A percentile compares a stretch with the other conserved stretches of the same genome.
These are phyloP conservation scores for Coelastrella sp. DNA, from an alignment of 139 green algal genomes.

Conservation along the genomic window DNA sequence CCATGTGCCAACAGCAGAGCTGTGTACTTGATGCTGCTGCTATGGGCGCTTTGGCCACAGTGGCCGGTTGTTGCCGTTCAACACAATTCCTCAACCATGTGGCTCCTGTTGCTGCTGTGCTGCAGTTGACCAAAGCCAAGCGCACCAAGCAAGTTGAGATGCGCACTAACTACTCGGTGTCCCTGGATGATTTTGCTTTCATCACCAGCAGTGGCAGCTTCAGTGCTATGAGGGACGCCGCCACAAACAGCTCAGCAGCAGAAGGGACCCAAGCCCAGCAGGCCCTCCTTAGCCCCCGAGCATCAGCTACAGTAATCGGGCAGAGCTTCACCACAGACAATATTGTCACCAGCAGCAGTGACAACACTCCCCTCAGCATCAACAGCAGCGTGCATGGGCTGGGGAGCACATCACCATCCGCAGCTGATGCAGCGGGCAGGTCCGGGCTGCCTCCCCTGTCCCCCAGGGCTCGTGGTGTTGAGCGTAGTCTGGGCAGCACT, in stretches of 20 bases:
- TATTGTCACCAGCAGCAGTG: neutral
- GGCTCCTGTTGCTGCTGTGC: neutral
- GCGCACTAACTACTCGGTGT: slow-evolving; percentile 22
- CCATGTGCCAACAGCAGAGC: too few species aligned
- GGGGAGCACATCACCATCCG: neutral
- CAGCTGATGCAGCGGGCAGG: neutral
- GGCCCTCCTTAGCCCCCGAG: slow-evolving; percentile 15
- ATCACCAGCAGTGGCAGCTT: slow-evolving; percentile 29
- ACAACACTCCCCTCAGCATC: neutral
- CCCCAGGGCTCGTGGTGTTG: neutral
- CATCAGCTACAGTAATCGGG: neutral
- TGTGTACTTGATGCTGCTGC: neutral
- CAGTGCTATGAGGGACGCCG: neutral
- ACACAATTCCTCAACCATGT: neutral
- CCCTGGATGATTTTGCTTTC: slow-evolving; percentile 39
- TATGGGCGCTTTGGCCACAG: neutral
- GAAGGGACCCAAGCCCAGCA: neutral
- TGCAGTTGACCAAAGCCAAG: slow-evolving; percentile 8
- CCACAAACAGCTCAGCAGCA: neutral
- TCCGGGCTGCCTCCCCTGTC: neutral
- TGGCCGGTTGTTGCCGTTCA: neutral
- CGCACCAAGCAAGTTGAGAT: slow-evolving; percentile 14
- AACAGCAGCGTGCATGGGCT: neutral
- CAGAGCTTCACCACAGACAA: slow-evolving; percentile 40
- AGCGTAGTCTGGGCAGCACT: neutral